Base-by-base conservation (phyloP, 495 filamentous ascomycete genomes). In the Chaetomium cochliodes region DNA sequence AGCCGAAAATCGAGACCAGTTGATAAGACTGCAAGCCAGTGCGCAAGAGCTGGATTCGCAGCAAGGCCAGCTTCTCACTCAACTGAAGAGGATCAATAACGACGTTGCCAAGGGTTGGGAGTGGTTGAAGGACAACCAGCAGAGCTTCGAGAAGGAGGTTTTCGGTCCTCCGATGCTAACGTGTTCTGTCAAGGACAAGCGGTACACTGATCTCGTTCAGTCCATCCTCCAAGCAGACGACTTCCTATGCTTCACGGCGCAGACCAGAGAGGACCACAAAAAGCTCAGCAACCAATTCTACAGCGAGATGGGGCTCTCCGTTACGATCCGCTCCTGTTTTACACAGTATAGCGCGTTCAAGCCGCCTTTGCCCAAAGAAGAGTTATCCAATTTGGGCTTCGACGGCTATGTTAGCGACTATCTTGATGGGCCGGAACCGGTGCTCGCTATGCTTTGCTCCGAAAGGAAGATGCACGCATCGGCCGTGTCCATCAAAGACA, bases 401-500 rank as follows among this genome's bases (percentile, higher is more conserved):
- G 89, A 94, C 62, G 86, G 86, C 12, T 97, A 88, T 81, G 86
- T 90, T 5, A 79, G 88, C 4, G 88, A 97, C 67, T 90, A 80
- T 60, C 70, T 99, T 13, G 81, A 84, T 26, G 94, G 92, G 0
- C 94, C 94, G 1, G 90, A 90, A 18, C 86, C 91, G 5, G 90
- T 99, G 3, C 76, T 97, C 33, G 86, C 91, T 25, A 92, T 96
- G 88, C 83, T 99, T 37, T 96, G 91, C 70, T 81, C 82, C 26
- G 87, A 89, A 58, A 80, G 79, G 23, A 79, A 74, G 25, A 66
- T 97, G 3, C 85, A 96, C 67, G 74, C 77, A n/a, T 88, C 88
- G 0, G 88, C 83, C 0, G 80, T 96, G 44, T 77, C 83, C 16
- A 75, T 85, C 49, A 71, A 68, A n/a, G 85, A 91, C 26, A 84